Conservation (phyloP, 768 basidiomycete species). For the Lentinula guzmanii region DNA sequence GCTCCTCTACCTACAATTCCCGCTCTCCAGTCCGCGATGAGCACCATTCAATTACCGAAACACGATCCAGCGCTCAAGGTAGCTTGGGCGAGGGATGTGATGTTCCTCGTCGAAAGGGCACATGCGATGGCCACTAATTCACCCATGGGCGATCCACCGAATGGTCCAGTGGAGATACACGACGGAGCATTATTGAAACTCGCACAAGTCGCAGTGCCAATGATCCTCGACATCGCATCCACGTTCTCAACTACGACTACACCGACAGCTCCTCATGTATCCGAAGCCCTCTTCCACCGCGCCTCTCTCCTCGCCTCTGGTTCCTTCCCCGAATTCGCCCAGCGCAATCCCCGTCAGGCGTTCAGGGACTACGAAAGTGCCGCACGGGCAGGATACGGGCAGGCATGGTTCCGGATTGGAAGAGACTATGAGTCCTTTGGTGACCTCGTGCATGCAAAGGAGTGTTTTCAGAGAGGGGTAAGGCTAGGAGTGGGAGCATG, state of each 20-base stretch:
- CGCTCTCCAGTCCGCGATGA: slow-evolving; percentile 46
- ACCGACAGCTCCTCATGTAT: slow-evolving; percentile 33
- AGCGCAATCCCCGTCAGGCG: slow-evolving; percentile 66
- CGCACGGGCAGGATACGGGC: slow-evolving; percentile 67
- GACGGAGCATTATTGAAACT: slow-evolving; percentile 58
- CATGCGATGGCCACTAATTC: slow-evolving; percentile 21
- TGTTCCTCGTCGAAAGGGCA: slow-evolving; percentile 69
- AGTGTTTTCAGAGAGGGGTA: slow-evolving; percentile 84
- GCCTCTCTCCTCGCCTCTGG: slow-evolving; percentile 73
- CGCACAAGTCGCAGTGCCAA: slow-evolving; percentile 56
- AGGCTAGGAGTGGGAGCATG: slow-evolving; percentile 72
- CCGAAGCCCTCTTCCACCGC: slow-evolving; percentile 73
- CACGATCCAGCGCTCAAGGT: slow-evolving; percentile 60
- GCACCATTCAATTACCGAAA: slow-evolving; percentile 44
- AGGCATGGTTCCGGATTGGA: slow-evolving; percentile 91
- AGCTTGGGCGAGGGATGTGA: slow-evolving; percentile 78
- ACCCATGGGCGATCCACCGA: slow-evolving; percentile 35
- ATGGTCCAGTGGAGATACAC: slow-evolving; percentile 48
- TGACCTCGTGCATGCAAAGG: slow-evolving; percentile 65
- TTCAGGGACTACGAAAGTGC: slow-evolving; percentile 88
- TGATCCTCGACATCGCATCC: slow-evolving; percentile 48
- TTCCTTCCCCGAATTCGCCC: slow-evolving; percentile 57
- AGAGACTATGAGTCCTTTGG: slow-evolving; percentile 88
- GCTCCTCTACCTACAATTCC: slow-evolving; percentile 63
- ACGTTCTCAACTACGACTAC: slow-evolving; percentile 14